Evolutionary conservation across 441 rosid species (phyloP).

Genomic region (Gossypium trilobum): DNA sequence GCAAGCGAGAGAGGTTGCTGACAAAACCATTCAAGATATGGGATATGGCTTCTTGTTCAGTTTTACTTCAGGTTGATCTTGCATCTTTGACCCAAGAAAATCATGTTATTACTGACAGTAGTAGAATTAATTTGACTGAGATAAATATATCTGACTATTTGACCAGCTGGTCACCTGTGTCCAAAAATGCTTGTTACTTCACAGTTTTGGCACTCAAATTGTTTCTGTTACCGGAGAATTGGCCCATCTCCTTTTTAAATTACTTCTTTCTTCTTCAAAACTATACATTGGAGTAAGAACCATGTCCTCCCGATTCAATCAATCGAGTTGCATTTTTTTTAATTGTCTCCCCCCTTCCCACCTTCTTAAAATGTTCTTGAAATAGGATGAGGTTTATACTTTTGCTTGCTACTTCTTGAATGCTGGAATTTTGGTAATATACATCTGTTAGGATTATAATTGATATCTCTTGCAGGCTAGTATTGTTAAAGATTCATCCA

Average conservation of each 20-base stretch:
- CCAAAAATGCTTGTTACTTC: neutral
- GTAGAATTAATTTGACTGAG: neutral
- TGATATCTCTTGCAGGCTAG: constrained; percentile 20
- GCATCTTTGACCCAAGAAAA: neutral
- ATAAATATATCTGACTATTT: neutral
- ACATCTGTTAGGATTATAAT: neutral
- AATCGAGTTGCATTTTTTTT: neutral
- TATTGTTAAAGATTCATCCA: constrained; percentile 22
- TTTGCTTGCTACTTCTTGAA: neutral
- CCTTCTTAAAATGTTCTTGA: neutral
- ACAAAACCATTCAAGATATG: constrained; percentile 24
- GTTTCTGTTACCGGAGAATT: neutral
- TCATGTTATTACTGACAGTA: neutral
- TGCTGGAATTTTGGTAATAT: neutral
- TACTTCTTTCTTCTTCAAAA: neutral
- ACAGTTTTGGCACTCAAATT: neutral
- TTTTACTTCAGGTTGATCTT: constrained; percentile 17
- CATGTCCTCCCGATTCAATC: neutral
- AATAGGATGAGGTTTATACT: neutral
- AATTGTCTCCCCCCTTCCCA: neutral
- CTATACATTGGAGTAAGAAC: neutral
- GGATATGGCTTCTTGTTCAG: constrained; percentile 20
- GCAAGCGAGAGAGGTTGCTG: constrained; percentile 22
- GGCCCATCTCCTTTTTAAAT: neutral
- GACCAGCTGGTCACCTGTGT: neutral